A percentile compares a stretch with the other conserved stretches of the same genome.
Evolutionary conservation across 768 basidiomycete genomes (phyloP).

Genomic region (Sistotremastrum niveocremeum): DNA sequence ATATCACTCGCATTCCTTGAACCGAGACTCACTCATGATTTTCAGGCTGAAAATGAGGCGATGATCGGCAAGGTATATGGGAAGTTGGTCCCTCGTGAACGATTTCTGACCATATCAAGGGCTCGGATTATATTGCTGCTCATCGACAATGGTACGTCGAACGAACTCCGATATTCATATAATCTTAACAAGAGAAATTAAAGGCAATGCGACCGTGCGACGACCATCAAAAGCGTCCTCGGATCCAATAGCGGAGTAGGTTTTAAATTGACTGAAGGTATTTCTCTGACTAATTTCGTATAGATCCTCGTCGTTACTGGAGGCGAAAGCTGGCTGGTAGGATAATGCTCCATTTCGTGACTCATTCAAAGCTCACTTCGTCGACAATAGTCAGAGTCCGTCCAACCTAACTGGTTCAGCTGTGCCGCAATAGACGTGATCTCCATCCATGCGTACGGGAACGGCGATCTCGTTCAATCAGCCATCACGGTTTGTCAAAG

Average conservation of each 20-base stretch:
- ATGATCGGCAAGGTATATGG: slow-evolving; percentile 16
- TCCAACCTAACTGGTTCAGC: slow-evolving; percentile 12
- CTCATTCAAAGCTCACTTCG: no score
- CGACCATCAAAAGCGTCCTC: slow-evolving; percentile 13
- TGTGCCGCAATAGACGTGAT: slow-evolving; percentile 21
- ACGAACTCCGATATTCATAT: no score
- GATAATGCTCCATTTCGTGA: no score
- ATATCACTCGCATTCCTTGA: neutral
- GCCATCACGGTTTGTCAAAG: slow-evolving; percentile 8
- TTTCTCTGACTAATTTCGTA: neutral
- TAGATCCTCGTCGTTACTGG: slow-evolving; percentile 19
- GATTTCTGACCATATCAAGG: slow-evolving; percentile 6
- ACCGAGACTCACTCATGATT: neutral
- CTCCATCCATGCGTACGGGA: slow-evolving; percentile 25
- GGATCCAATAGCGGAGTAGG: slow-evolving; percentile 12
- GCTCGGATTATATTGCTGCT: slow-evolving; percentile 10
- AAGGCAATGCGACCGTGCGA: slow-evolving; percentile 18
- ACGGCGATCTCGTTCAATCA: slow-evolving; percentile 16
- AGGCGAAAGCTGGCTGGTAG: slow-evolving; percentile 15
- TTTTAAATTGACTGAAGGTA: neutral
- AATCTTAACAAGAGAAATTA: no score
- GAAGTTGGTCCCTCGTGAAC: neutral
- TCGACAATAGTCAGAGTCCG: slow-evolving; percentile 9
- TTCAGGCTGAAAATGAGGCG: slow-evolving; percentile 21
- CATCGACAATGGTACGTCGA: neutral